Base-by-base conservation (phyloP, 805 yeast genomes). In the Nakazawaea sp. region DNA sequence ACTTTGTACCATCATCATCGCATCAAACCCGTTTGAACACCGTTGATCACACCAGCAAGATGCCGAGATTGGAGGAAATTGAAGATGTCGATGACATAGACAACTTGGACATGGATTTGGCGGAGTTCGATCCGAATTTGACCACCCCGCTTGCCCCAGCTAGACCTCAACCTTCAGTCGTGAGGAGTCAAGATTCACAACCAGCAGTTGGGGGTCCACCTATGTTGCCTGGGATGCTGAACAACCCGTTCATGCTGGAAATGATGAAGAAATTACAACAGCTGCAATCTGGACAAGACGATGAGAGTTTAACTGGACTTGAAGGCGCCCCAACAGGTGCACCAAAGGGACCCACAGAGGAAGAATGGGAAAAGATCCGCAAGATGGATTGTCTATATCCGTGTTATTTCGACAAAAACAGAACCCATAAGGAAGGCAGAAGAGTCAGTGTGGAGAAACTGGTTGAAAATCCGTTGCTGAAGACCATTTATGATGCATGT, bases 31-130 rank as follows among this genome's bases (percentile, higher is more conserved):
- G n/a, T n/a, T n/a, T n/a, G n/a, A n/a, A n/a, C n/a, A n/a, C n/a
- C n/a, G n/a, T n/a, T n/a, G n/a, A n/a, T n/a, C n/a, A n/a, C n/a
- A n/a, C n/a, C n/a, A n/a, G n/a, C n/a, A n/a, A n/a, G n/a, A 78
- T 77, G 79, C 92, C 94, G 10, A 66, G 63, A 24, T 56, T 83
- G 39, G 94, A 83, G 55, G 89, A 82, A 48, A 77, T 83, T 41
- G 68, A 65, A 40, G 88, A 81, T 55, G 83, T 77, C 51, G 94
- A 85, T 45, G 89, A 81, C 49, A 78, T 90, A 60, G 97, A 89
- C 53, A 80, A 88, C 62, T 68, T 87, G 78, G 96, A 90, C 50
- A 81, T 86, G 84, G 96, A 89, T 59, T 66, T 89, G 19, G 94
- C 95, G 3, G 94, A 90, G 62, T 82, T 87, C 45, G 97, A 88